phyloP scores from a whole-genome alignment of 257 asterid species.

The Fraxinus excelsior region DNA sequence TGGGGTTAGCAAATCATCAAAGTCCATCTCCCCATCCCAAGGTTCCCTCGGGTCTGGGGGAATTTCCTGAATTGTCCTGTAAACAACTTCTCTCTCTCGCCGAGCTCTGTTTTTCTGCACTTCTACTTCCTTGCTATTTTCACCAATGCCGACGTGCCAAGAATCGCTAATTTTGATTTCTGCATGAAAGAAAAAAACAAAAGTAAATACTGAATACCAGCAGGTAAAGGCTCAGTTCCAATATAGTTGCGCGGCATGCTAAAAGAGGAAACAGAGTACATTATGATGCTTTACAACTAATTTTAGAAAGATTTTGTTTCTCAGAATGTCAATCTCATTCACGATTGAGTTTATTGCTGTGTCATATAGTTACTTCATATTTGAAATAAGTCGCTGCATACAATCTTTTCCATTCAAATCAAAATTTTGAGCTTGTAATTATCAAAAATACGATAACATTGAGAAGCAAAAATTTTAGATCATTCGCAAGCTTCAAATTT shows the following conservation, averaged over 20 bases:
- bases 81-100: slow-evolving; percentile 78
- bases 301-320: neutral
- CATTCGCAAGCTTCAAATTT: neutral
- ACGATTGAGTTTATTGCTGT: neutral
- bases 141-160: slow-evolving; percentile 71
- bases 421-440: neutral
- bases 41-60: slow-evolving; percentile 88
- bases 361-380: neutral
- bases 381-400: neutral
- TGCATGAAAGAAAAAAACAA: slow-evolving; percentile 47
- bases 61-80: slow-evolving; percentile 65
- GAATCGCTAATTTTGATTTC: slow-evolving; percentile 50
- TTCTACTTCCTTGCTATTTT: slow-evolving; percentile 86
- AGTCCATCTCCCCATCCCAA: slow-evolving; percentile 96
- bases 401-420: neutral
- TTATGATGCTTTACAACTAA: neutral
- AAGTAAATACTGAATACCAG: slow-evolving; percentile 7
- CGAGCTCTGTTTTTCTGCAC: slow-evolving; percentile 73
- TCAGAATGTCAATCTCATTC: neutral
- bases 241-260: neutral
- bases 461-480: neutral
- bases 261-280: neutral
- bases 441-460: neutral
- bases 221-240: neutral
- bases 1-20: slow-evolving; percentile 79